These are phyloP conservation scores for Plasmodium yoelii DNA, from an alignment of 169 alveolate genomes.

Conservation along the genomic window DNA sequence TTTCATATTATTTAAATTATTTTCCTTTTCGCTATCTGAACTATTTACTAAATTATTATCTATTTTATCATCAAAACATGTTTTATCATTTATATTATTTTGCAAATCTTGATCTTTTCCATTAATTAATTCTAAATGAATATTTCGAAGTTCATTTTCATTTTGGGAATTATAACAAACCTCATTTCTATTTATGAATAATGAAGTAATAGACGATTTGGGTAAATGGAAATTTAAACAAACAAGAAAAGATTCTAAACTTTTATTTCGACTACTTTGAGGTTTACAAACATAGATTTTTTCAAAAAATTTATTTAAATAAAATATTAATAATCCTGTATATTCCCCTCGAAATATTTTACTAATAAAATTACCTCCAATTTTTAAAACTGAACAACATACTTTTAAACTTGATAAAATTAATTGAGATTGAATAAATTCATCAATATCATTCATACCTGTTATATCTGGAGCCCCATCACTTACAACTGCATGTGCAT, in stretches of 20 bases:
- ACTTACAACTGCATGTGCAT: constrained; percentile 95
- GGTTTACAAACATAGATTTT: constrained; percentile 91
- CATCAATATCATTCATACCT: constrained; percentile 96
- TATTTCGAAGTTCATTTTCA: constrained; percentile 44
- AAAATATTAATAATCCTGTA: constrained; percentile 86
- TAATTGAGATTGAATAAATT: constrained; percentile 93
- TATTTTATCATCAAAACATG: background rate
- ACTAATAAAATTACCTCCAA: constrained; percentile 97
- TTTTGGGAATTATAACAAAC: background rate
- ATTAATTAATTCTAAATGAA: constrained; percentile 22
- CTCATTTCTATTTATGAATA: constrained; percentile 9
- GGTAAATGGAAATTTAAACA: constrained; percentile 81
- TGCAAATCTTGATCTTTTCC: constrained; percentile 17
- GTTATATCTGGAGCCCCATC: constrained; percentile 99
- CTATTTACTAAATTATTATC: background rate
- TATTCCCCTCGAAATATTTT: constrained; percentile 97
- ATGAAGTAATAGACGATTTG: constrained; percentile 20
- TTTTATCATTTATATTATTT: background rate
- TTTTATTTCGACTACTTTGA: constrained; percentile 89
- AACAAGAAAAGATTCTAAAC: constrained; percentile 92
- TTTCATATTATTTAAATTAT: background rate
- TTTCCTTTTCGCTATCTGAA: background rate
- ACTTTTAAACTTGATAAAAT: constrained; percentile 95
- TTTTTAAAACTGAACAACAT: constrained; percentile 89
- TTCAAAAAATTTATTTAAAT: constrained; percentile 84